These are phyloP conservation scores for Basidiobolus meristosporus DNA, from an alignment of 371 early-diverging fungal species.

Conservation along the genomic window DNA sequence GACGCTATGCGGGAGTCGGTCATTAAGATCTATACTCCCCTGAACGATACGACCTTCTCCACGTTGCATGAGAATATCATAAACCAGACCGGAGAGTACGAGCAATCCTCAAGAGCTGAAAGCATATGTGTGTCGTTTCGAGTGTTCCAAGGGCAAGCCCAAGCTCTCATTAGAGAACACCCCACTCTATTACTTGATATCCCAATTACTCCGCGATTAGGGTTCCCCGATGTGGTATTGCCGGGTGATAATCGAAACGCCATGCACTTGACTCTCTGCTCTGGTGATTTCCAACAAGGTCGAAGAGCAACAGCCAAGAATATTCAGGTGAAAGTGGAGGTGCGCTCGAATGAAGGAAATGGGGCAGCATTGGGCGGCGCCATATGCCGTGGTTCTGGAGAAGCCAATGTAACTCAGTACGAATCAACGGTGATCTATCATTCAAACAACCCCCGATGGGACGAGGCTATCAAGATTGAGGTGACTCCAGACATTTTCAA, in stretches of 20 bases:
- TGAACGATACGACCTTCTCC: constrained; percentile 26
- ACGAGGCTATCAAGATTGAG: constrained; percentile 36
- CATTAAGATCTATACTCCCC: constrained; percentile 32
- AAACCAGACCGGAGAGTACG: constrained; percentile 22
- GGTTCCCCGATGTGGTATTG: constrained; percentile 44
- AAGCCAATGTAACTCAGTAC: constrained; percentile 17
- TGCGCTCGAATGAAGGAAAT: constrained; percentile 21
- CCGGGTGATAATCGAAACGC: constrained; percentile 37
- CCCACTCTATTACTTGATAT: constrained; percentile 19
- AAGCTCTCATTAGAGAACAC: constrained; percentile 21
- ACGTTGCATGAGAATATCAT: constrained; percentile 31
- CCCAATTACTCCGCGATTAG: constrained; percentile 25
- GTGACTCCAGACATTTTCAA: constrained; percentile 23
- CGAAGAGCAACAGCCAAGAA: constrained; percentile 18
- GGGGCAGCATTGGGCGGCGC: constrained; percentile 32
- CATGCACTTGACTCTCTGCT: constrained; percentile 33
- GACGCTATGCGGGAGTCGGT: constrained; percentile 14
- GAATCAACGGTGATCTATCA: constrained; percentile 47
- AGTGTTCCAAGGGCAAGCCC: constrained; percentile 21
- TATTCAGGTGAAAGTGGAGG: constrained; percentile 36
- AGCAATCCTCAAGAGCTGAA: constrained; percentile 24
- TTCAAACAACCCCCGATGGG: constrained; percentile 36
- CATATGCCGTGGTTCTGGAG: constrained; percentile 29
- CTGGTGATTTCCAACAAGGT: constrained; percentile 36
- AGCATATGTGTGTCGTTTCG: constrained; percentile 24